Conservation (phyloP, 1,284 basidiomycete species). For the Coniophora puteana region DNA sequence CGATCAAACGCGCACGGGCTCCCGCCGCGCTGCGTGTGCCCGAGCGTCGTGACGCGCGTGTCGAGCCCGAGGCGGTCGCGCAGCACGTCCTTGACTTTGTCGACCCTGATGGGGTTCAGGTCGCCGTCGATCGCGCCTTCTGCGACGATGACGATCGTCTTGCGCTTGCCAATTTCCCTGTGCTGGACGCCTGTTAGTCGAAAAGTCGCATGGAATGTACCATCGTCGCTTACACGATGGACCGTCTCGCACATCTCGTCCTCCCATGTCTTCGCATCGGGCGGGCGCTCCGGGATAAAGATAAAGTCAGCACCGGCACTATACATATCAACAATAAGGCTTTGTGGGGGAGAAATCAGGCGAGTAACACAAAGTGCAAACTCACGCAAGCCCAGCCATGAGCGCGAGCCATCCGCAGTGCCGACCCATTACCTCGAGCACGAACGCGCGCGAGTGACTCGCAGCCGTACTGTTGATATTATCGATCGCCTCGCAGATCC, state of each 20-base stretch:
- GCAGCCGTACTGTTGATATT: slow-evolving; percentile 96
- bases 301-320: slow-evolving; percentile 95
- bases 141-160: slow-evolving; percentile 97
- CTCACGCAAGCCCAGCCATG: slow-evolving; percentile 85
- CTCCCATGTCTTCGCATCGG: slow-evolving; percentile 75
- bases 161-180: slow-evolving; percentile 89
- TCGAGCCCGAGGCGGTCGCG: slow-evolving; percentile 87
- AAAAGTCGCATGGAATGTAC: background rate
- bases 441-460: slow-evolving; percentile 96
- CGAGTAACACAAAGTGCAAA: no score
- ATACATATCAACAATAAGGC: slow-evolving; percentile 11
- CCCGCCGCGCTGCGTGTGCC: slow-evolving; percentile 96
- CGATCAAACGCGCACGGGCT: slow-evolving; percentile 91
- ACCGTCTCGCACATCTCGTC: slow-evolving; percentile 90
- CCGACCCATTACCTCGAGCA: slow-evolving; percentile 98
- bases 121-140: slow-evolving; percentile 91
- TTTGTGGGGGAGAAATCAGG: no score
- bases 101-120: slow-evolving; percentile 87
- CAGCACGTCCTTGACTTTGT: slow-evolving; percentile 89
- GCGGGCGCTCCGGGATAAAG: slow-evolving; percentile 95
- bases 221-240: slow-evolving; percentile 51
- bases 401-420: slow-evolving; percentile 98
- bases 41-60: slow-evolving; percentile 96
- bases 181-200: slow-evolving; percentile 51
- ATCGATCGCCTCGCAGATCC: slow-evolving; percentile 97